Conservation (phyloP, 768 basidiomycete species). For the Kwoniella sp. region DNA sequence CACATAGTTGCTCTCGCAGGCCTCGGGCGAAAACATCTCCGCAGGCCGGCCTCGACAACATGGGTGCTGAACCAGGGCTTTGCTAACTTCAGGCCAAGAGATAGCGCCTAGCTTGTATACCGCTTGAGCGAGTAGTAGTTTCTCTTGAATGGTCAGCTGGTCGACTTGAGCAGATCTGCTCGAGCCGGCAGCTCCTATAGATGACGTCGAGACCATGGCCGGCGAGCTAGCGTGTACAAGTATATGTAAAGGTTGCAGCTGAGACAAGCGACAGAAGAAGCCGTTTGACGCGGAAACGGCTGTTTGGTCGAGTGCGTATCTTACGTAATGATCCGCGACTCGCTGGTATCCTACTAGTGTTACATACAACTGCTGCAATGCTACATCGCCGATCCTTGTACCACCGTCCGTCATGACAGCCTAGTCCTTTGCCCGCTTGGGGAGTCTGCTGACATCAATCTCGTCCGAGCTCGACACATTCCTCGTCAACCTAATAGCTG, state of each 20-base stretch:
- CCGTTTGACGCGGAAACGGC: too few relatives aligned
- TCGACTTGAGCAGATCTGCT: too few relatives aligned
- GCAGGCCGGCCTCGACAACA: constrained; percentile 44
- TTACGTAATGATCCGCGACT: too few relatives aligned
- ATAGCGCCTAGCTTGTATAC: constrained; percentile 69
- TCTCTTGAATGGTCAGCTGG: constrained; percentile 55
- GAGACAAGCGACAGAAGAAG: too few relatives aligned
- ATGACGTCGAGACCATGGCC: too few relatives aligned
- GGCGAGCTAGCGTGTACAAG: too few relatives aligned
- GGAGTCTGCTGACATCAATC: neutral
- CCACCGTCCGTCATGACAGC: too few relatives aligned
- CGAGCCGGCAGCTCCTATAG: too few relatives aligned
- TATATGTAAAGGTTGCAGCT: too few relatives aligned
- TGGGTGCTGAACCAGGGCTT: constrained; percentile 66
- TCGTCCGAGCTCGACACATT: constrained; percentile 11
- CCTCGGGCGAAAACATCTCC: constrained; percentile 66
- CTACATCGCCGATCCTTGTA: too few relatives aligned
- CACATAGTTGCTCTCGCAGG: constrained; percentile 65
- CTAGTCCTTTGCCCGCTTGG: constrained; percentile 8
- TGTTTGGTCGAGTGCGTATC: too few relatives aligned
- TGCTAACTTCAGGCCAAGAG: constrained; percentile 64
- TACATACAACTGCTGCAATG: neutral
- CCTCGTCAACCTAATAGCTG: constrained; percentile 3
- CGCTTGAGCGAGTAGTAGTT: constrained; percentile 77
- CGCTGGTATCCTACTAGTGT: neutral